phyloP scores from a whole-genome alignment of 352 stramenopile genomes.

The Phytophthora agathidicida region DNA sequence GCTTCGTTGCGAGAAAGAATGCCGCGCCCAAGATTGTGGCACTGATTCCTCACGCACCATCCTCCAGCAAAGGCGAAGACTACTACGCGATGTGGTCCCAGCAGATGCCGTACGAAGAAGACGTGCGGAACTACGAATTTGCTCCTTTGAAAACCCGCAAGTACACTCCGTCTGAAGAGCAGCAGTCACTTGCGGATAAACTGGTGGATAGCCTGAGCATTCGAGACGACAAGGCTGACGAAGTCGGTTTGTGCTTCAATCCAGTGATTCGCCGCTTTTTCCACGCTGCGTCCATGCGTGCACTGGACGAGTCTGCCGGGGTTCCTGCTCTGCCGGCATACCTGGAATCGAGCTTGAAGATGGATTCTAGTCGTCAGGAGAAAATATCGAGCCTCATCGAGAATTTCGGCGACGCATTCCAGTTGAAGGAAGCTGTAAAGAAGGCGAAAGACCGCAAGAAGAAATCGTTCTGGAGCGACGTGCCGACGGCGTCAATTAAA shows the following conservation, averaged over 20 bases:
- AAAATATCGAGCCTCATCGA: conserved; percentile 68
- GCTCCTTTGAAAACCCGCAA: conserved; percentile 63
- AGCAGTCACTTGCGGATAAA: conserved; percentile 67
- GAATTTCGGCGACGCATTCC: conserved; percentile 73
- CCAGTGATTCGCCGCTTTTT: conserved; percentile 79
- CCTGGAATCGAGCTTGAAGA: conserved; percentile 66
- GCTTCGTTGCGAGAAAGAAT: conserved; percentile 83
- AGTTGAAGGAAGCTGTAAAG: conserved; percentile 78
- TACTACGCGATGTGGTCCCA: conserved; percentile 81
- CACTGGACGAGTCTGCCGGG: conserved; percentile 51
- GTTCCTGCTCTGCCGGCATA: conserved; percentile 61
- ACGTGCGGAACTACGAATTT: conserved; percentile 83
- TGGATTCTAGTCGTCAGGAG: conserved; percentile 52
- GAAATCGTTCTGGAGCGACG: conserved; percentile 83
- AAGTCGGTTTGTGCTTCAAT: conserved; percentile 72
- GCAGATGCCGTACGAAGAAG: conserved; percentile 82
- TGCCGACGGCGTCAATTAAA: conserved; percentile 36
- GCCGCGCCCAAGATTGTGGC: conserved; percentile 78
- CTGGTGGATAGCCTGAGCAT: conserved; percentile 81
- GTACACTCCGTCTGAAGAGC: conserved; percentile 51
- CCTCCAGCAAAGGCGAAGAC: conserved; percentile 30
- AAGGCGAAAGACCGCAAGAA: conserved; percentile 71
- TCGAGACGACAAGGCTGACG: conserved; percentile 61
- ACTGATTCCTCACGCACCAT: conserved; percentile 63
- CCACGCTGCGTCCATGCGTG: conserved; percentile 61